These are phyloP conservation scores for Leccinum pseudoinsigne DNA, from an alignment of 1,284 basidiomycete species.

Conservation along the genomic window DNA sequence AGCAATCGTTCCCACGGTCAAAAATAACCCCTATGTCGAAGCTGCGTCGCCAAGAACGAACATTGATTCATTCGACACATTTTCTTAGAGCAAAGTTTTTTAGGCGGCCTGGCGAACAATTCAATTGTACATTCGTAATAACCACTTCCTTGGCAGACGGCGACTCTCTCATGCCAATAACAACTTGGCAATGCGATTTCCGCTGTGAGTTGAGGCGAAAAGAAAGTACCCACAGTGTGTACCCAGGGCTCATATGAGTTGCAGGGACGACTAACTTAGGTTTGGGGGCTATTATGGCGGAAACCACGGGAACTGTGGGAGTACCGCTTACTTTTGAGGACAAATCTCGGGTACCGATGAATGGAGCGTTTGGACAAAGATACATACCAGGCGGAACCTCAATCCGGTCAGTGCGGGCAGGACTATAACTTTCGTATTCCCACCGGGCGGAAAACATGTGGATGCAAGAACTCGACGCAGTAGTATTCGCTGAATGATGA, in stretches of 20 bases:
- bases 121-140: neutral
- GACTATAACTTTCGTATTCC: neutral
- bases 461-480: neutral
- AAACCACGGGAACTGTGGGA: constrained; percentile 1
- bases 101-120: neutral
- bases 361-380: neutral
- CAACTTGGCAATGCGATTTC: neutral
- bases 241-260: neutral
- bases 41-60: neutral
- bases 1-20: constrained; percentile 14
- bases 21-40: constrained; percentile 7
- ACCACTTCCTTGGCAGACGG: neutral
- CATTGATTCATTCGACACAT: neutral
- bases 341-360: neutral
- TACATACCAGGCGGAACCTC: neutral
- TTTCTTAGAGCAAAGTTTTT: neutral
- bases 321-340: neutral
- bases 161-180: neutral
- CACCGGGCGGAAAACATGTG: neutral
- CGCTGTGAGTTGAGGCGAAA: neutral
- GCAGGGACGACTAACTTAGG: constrained; percentile 7
- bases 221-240: neutral
- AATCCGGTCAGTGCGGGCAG: neutral
- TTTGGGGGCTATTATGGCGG: neutral
- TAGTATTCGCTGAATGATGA: neutral